phyloP scores from a whole-genome alignment of 306 rosid species.

The Vigna nakashimae region DNA sequence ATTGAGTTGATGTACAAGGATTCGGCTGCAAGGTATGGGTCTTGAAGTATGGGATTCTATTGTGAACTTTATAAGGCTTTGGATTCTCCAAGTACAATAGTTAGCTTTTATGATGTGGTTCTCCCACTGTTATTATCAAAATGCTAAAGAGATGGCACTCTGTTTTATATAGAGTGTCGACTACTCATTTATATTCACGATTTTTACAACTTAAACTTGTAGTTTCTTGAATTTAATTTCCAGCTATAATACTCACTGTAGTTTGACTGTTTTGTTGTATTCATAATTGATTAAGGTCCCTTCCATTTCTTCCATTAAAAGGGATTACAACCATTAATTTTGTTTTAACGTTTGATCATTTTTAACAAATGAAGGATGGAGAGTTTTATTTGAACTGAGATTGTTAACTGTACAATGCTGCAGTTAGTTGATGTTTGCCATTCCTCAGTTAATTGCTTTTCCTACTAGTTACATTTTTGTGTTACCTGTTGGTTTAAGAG shows the following conservation, averaged over 20 bases:
- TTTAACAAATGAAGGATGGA: neutral
- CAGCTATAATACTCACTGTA: neutral
- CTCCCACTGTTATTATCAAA: too few relatives aligned
- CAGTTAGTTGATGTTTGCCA: neutral
- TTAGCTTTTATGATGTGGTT: too few relatives aligned
- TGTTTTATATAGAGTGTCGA: neutral
- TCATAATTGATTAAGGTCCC: conserved; percentile 10
- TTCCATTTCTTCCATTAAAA: neutral
- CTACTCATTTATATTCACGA: neutral
- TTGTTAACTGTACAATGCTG: neutral
- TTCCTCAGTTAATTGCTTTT: too few relatives aligned
- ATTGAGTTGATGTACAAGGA: neutral
- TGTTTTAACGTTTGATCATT: neutral
- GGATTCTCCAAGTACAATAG: too few relatives aligned
- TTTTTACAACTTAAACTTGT: neutral
- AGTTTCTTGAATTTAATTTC: conserved; percentile 9
- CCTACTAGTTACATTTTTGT: neutral
- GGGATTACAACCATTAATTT: conserved; percentile 3
- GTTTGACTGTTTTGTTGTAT: conserved; percentile 10
- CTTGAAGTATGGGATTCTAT: too few relatives aligned
- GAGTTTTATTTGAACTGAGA: conserved; percentile 6
- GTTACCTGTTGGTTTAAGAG: conserved; percentile 4
- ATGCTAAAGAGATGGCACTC: neutral
- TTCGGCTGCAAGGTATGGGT: too few relatives aligned
- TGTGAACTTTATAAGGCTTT: too few relatives aligned